phyloP scores from a whole-genome alignment of 306 rosid species.

The Sechiopsis laciniata region DNA sequence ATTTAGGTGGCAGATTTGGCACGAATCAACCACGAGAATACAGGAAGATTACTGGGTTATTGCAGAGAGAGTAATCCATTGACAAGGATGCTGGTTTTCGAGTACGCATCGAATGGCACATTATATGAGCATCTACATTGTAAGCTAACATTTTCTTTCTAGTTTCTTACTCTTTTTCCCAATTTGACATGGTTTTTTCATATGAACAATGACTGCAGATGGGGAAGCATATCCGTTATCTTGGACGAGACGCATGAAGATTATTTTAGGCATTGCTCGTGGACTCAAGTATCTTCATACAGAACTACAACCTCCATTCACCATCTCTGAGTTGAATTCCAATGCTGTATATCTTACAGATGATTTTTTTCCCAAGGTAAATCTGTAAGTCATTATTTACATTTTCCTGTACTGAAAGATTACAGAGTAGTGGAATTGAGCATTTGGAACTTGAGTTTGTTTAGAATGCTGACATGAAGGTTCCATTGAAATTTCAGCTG shows the following conservation, averaged over 20 bases:
- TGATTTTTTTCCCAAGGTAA: constrained; percentile 87
- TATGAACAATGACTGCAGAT: constrained; percentile 12
- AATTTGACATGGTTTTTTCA: background rate
- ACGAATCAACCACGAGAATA: constrained; percentile 71
- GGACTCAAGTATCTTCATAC: constrained; percentile 87
- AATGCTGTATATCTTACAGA: constrained; percentile 92
- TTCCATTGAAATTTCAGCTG: constrained; percentile 38
- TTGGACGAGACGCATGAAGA: constrained; percentile 91
- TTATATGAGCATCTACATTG: constrained; percentile 86
- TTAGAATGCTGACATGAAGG: background rate
- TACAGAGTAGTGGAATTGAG: background rate
- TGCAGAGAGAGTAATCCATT: constrained; percentile 80
- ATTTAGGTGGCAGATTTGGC: constrained; percentile 83
- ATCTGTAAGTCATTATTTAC: background rate
- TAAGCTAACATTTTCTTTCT: constrained; percentile 33
- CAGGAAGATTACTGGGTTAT: constrained; percentile 83
- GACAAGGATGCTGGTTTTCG: constrained; percentile 92
- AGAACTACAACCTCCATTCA: constrained; percentile 87
- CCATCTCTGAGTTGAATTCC: constrained; percentile 89
- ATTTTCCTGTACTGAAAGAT: background rate
- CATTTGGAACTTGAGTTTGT: background rate
- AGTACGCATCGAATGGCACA: constrained; percentile 94
- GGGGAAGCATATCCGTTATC: constrained; percentile 88
- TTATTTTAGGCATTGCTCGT: constrained; percentile 70
- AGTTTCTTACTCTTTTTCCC: background rate